phyloP scores from a whole-genome alignment of 495 filamentous ascomycete genomes.

The Xylaria palmicola region DNA sequence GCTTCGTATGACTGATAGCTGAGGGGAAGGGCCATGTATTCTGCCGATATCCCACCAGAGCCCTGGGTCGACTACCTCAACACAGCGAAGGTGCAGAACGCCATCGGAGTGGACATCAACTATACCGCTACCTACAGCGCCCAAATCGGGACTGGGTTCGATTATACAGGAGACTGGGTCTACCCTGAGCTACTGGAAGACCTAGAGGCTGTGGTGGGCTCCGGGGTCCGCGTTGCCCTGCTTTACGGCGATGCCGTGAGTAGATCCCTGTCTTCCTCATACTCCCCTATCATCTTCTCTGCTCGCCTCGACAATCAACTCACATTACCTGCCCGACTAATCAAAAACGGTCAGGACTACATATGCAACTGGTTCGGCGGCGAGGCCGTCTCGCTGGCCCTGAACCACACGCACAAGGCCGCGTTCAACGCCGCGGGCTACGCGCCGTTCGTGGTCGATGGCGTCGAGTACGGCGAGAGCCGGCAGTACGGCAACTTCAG shows the following conservation, averaged over 20 bases:
- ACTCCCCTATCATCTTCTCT: conserved; percentile 42
- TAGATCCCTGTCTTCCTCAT: conserved; percentile 45
- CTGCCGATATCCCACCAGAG: conserved; percentile 49
- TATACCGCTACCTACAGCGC: conserved; percentile 40
- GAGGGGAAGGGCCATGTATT: not conserved
- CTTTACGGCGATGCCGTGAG: conserved; percentile 46
- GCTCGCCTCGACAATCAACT: too few relatives aligned
- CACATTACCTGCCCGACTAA: too few relatives aligned
- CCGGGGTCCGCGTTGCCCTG: conserved; percentile 44
- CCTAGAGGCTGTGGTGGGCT: conserved; percentile 44
- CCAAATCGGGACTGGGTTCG: conserved; percentile 44
- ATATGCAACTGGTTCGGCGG: conserved; percentile 58
- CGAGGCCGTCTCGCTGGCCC: conserved; percentile 47
- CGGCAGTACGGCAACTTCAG: conserved; percentile 62
- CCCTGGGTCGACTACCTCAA: conserved; percentile 52
- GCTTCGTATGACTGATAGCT: not conserved
- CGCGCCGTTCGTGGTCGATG: conserved; percentile 37
- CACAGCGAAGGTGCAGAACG: conserved; percentile 41
- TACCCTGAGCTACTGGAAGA: conserved; percentile 46
- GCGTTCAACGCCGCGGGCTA: conserved; percentile 54
- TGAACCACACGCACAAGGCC: conserved; percentile 33
- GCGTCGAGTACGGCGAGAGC: conserved; percentile 30
- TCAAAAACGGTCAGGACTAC: conserved; percentile 62
- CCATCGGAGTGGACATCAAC: conserved; percentile 51
- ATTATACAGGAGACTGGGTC: conserved; percentile 49